phyloP scores from a whole-genome alignment of 2,329 filamentous ascomycete genomes.

The Aspergillus sp. region DNA sequence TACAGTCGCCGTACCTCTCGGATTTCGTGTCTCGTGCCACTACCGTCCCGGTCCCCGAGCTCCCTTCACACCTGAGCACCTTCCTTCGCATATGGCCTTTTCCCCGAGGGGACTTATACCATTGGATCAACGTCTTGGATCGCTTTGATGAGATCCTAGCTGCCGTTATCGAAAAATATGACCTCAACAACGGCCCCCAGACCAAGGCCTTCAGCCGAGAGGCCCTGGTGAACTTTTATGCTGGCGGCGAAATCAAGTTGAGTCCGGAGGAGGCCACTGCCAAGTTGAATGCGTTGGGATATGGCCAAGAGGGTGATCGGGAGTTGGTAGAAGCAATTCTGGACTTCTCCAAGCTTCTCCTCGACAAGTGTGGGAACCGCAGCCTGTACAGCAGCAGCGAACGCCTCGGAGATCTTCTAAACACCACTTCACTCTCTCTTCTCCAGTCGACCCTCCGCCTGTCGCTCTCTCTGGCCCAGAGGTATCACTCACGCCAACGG shows the following conservation, averaged over 20 bases:
- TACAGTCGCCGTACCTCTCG: constrained; percentile 81
- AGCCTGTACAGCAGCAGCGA: constrained; percentile 94
- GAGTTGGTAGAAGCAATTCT: constrained; percentile 77
- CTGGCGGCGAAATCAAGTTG: constrained; percentile 60
- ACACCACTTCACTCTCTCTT: constrained; percentile 78
- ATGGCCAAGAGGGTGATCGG: constrained; percentile 72
- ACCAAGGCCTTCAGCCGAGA: constrained; percentile 64
- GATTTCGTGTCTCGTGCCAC: constrained; percentile 73
- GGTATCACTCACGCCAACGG: constrained; percentile 87
- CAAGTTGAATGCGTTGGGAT: constrained; percentile 61
- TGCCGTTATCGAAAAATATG: constrained; percentile 76
- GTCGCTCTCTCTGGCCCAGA: constrained; percentile 80
- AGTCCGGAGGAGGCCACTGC: constrained; percentile 53
- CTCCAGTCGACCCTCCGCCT: constrained; percentile 77
- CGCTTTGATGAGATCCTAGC: constrained; percentile 89
- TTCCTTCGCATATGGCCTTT: constrained; percentile 95
- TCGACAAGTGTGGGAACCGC: constrained; percentile 94
- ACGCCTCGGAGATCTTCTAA: constrained; percentile 83
- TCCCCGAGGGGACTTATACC: constrained; percentile 90
- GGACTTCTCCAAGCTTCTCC: constrained; percentile 78
- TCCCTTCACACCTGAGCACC: constrained; percentile 71
- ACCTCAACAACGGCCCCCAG: constrained; percentile 77
- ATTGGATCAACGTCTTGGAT: constrained; percentile 95
- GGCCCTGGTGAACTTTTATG: constrained; percentile 41
- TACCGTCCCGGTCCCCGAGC: constrained; percentile 63